Conservation (phyloP, 1,284 basidiomycete genomes). For the Cryptococcus sp. region DNA sequence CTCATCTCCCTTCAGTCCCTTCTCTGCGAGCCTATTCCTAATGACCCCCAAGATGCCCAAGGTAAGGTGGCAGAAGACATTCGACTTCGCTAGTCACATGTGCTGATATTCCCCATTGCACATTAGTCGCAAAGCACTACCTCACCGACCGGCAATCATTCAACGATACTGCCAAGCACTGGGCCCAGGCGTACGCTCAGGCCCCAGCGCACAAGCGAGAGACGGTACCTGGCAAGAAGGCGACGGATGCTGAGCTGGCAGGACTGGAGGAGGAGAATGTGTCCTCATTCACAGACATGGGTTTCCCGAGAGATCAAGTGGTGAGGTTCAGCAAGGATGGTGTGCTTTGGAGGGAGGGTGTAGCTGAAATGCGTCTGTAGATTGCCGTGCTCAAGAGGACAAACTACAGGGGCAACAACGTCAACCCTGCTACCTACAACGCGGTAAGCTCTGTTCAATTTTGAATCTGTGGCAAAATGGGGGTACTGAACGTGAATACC, state of each 20-base stretch:
- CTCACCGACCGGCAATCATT: slow-evolving; percentile 81
- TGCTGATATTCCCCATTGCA: neutral
- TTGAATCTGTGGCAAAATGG: too few relatives aligned
- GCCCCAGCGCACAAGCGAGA: slow-evolving; percentile 54
- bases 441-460: slow-evolving; percentile 32
- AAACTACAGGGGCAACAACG: slow-evolving; percentile 74
- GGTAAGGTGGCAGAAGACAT: slow-evolving; percentile 37
- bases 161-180: slow-evolving; percentile 88
- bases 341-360: neutral
- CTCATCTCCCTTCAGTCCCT: slow-evolving; percentile 93
- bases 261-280: slow-evolving; percentile 54
- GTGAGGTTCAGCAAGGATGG: slow-evolving; percentile 27
- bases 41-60: slow-evolving; percentile 97
- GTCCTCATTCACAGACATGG: slow-evolving; percentile 52
- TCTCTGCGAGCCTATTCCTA: slow-evolving; percentile 93
- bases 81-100: neutral
- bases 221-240: slow-evolving; percentile 19
- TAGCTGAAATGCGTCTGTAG: slow-evolving; percentile 48
- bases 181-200: slow-evolving; percentile 85
- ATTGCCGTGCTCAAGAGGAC: slow-evolving; percentile 80
- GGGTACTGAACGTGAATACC: too few relatives aligned
- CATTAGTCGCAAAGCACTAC: slow-evolving; percentile 85
- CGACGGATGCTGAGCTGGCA: slow-evolving; percentile 49
- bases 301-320: slow-evolving; percentile 49
- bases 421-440: slow-evolving; percentile 35